Evolutionary conservation across 805 yeast species (phyloP), one percentile per base, ranked within the genome.

Genomic region (Naumovozyma dairenensis): DNA sequence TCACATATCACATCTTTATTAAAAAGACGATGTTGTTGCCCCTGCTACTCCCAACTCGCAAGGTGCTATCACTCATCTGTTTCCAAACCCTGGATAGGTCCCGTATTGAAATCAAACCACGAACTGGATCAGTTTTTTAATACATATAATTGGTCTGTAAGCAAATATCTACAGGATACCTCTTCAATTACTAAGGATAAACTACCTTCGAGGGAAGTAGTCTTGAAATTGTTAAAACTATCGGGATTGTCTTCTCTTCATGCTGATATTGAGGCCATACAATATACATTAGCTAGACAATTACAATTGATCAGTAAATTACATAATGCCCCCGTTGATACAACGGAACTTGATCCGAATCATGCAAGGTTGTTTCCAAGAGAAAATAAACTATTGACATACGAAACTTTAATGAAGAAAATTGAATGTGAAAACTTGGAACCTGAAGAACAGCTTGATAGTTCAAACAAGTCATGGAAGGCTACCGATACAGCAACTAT

Each of bases 241-340:
- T 67, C 80, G 0, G 80, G 81, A 1, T 43, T 76, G 4, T 61
- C 67, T 3, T 33, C 34, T 0, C 48, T 45, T 3, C 32, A 31
- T 16, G 36, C 31, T 1, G 60, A 65, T 24, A 53, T 61, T 16
- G 37, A 40, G 3, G 44, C 44, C 19, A 52, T 69, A 26, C 52
- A 57, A 10, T 28, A 36, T 0, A 60, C 64, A 1, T 45, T 75
- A 31, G 57, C 59, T 25, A 65, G 65, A 13, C 81, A 76, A 40
- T 56, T 75, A 16, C 50, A 55, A n/a, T 71, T 76, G 39, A 62
- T 74, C 14, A 54, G 67, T 34, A 65, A 66, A 29, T 51, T 76
- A 29, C 67, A 66, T 32, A 39, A 56, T 4, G 44, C 52, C 1
- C 45, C 43, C 8, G 10, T 29, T n/a, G 46, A 41, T 14, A 21